Percentiles rank a stretch among this genome's conserved stretches.
Conservation (phyloP, 2,329 filamentous ascomycete genomes). For the Pseudovirgaria hyperparasitica region DNA sequence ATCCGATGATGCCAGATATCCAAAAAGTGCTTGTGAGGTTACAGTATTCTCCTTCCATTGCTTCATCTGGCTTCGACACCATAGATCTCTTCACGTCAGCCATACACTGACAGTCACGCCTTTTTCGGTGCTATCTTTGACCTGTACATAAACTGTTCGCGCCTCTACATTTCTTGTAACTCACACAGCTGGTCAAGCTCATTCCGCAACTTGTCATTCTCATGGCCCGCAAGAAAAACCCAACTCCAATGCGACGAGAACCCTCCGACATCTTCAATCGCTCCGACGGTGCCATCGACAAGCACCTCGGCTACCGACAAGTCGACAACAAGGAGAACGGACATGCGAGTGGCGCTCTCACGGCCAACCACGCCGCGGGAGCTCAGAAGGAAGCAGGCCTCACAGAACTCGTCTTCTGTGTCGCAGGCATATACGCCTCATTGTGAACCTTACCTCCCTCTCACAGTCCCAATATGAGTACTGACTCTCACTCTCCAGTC, state of each 20-base stretch:
- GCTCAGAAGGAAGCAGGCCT: slow-evolving; percentile 40
- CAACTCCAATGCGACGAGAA: slow-evolving; percentile 13
- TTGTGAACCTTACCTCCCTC: slow-evolving; percentile 59
- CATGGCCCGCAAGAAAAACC: slow-evolving; percentile 18
- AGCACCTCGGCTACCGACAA: slow-evolving; percentile 14
- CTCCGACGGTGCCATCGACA: slow-evolving; percentile 11
- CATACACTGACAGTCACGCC: too few species aligned
- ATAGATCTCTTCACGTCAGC: too few species aligned
- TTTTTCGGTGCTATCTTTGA: too few species aligned
- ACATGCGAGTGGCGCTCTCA: slow-evolving; percentile 17
- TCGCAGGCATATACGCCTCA: slow-evolving; percentile 91
- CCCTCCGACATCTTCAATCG: slow-evolving; percentile 14
- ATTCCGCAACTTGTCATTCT: too few species aligned
- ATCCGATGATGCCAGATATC: too few species aligned
- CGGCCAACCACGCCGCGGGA: slow-evolving; percentile 14
- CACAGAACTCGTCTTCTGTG: slow-evolving; percentile 68
- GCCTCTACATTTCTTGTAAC: too few species aligned
- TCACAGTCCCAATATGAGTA: neutral
- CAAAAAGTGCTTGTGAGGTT: too few species aligned
- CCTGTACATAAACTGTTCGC: too few species aligned
- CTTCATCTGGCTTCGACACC: too few species aligned
- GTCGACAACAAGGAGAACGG: slow-evolving; percentile 16
- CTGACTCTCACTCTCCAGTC: too few species aligned
- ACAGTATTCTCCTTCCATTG: too few species aligned
- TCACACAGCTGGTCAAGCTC: too few species aligned